These are phyloP conservation scores for Ajuga chamaepitys DNA, from an alignment of 257 asterid species.

Conservation along the genomic window DNA sequence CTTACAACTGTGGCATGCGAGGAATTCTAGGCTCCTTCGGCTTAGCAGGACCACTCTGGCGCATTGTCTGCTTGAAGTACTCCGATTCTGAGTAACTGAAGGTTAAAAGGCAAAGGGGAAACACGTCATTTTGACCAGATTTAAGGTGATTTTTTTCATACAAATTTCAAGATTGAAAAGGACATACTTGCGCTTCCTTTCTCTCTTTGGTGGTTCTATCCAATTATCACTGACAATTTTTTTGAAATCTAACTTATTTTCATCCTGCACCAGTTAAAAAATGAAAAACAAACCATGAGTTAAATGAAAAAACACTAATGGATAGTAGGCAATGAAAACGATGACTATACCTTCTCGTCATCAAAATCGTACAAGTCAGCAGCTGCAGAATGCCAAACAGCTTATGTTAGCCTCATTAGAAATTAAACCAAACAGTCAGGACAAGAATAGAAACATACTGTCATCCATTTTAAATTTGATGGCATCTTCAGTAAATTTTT, in stretches of 20 bases:
- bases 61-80: conserved; percentile 99
- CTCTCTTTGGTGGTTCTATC: conserved; percentile 92
- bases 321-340: conserved; percentile 5
- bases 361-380: conserved; percentile 96
- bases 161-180: conserved; percentile 9
- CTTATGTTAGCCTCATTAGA: conserved; percentile 20
- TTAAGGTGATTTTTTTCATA: background rate
- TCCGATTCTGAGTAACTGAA: conserved; percentile 91
- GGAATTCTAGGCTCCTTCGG: conserved; percentile 99
- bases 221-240: conserved; percentile 89
- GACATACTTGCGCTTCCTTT: conserved; percentile 94
- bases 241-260: conserved; percentile 85
- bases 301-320: background rate
- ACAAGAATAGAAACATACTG: conserved; percentile 40
- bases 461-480: conserved; percentile 99
- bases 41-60: conserved; percentile 90
- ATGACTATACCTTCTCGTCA: conserved; percentile 66
- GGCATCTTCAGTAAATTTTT: conserved; percentile 97
- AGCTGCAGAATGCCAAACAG: conserved; percentile 50
- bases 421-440: conserved; percentile 2
- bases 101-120: background rate
- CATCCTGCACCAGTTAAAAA: conserved; percentile 50
- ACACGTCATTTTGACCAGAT: background rate
- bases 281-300: conserved; percentile 7
- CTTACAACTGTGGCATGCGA: conserved; percentile 99